Conservation (phyloP, 2,329 filamentous ascomycete genomes). For the Diaporthe helianthi region DNA sequence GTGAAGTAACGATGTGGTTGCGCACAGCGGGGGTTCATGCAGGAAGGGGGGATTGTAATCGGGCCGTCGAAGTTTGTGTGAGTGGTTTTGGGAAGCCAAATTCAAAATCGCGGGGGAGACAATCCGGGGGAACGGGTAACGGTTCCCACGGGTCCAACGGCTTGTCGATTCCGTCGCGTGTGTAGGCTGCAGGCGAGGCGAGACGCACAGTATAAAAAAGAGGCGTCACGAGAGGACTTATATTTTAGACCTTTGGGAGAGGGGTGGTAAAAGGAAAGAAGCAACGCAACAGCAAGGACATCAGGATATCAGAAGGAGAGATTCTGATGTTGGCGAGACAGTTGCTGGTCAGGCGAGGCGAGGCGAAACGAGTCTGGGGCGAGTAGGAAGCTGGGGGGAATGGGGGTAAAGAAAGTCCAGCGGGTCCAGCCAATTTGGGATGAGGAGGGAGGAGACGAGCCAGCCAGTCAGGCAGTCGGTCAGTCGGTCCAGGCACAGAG, state of each 20-base stretch:
- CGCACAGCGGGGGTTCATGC: constrained; percentile 33
- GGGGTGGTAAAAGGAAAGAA: not conserved
- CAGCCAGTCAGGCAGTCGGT: too few species aligned
- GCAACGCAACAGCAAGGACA: constrained; percentile 6
- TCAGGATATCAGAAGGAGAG: not conserved
- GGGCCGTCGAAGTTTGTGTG: constrained; percentile 33
- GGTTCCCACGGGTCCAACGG: constrained; percentile 28
- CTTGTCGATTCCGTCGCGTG: constrained; percentile 21
- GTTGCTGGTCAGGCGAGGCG: not conserved
- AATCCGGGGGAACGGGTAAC: constrained; percentile 35
- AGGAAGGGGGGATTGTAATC: constrained; percentile 30
- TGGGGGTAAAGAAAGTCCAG: constrained; percentile 4
- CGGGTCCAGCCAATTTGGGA: constrained; percentile 5
- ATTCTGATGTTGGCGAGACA: not conserved
- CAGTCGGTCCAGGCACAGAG: constrained; percentile 1
- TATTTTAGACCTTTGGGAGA: constrained; percentile 4
- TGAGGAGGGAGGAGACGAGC: not conserved
- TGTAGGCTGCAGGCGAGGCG: not conserved
- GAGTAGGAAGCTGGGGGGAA: not conserved
- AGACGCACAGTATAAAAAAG: not conserved
- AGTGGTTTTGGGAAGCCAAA: constrained; percentile 27
- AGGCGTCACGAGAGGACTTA: not conserved
- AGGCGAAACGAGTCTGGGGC: constrained; percentile 21
- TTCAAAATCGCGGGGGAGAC: constrained; percentile 33
- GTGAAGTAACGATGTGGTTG: constrained; percentile 1